A percentile compares a stretch with the other conserved stretches of the same genome.
Conservation (phyloP, 768 basidiomycete genomes). For the Hygrocybe punicea region DNA sequence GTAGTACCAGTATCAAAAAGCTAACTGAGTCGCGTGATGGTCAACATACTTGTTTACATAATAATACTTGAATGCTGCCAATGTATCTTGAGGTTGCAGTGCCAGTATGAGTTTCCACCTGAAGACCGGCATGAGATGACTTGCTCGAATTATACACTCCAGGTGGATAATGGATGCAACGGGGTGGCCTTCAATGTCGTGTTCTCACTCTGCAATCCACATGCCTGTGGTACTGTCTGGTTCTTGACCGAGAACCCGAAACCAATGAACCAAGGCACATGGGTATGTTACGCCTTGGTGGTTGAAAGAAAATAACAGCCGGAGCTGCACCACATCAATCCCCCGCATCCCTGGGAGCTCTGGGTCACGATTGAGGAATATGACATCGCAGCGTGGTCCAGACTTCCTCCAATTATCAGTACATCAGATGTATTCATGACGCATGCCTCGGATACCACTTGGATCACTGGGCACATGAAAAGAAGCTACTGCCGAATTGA, state of each 20-base stretch:
- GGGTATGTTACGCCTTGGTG: neutral
- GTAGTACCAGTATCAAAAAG: neutral
- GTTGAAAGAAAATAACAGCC: conserved; percentile 24
- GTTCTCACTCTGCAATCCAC: conserved; percentile 17
- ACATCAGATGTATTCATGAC: conserved; percentile 22
- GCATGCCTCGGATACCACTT: conserved; percentile 13
- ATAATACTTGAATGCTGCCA: conserved; percentile 1
- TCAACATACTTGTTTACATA: conserved; percentile 23
- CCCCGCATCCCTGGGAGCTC: conserved; percentile 20
- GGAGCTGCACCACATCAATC: conserved; percentile 25
- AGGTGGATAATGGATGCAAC: conserved; percentile 20
- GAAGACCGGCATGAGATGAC: conserved; percentile 10
- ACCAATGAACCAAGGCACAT: conserved; percentile 13
- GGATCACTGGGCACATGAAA: neutral
- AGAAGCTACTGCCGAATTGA: neutral
- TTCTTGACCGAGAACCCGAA: neutral
- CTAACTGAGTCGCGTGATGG: conserved; percentile 12
- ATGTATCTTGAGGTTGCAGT: conserved; percentile 8
- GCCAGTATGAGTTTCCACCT: conserved; percentile 7
- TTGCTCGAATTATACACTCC: conserved; percentile 20
- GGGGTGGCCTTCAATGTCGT: neutral
- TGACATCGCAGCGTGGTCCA: conserved; percentile 19
- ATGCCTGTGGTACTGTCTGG: conserved; percentile 14
- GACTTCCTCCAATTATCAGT: neutral
- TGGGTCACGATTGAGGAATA: conserved; percentile 19